Base-by-base conservation (phyloP, 805 yeast genomes). In the Blastobotrys chiropterorum region DNA sequence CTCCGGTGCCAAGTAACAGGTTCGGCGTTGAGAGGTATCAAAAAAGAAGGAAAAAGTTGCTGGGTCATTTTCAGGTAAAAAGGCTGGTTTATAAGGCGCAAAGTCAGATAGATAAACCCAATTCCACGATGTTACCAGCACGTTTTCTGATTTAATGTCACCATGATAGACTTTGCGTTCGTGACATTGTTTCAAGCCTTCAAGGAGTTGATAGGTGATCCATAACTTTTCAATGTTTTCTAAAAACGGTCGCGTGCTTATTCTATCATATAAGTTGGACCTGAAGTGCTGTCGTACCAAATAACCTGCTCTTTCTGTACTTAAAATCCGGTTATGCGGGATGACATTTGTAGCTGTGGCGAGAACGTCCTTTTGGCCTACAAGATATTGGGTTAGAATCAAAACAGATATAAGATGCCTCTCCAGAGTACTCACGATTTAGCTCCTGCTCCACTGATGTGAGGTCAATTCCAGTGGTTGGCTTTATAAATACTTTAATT, bases 1-100 rank as follows among this genome's bases (percentile, higher is more conserved):
- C 65, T 94, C 99, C 0, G 99, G 99, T 0, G 99, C 98, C 43
- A 94, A 67, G 66, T 92, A 92, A 67, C 99, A 94, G 1, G 81
- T 78, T 60, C 96, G 76, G 57, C 97, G 74, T 63, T 81, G 87
- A 1, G 95, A 86, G 2, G 92, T 87, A 68, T 94, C 98, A 64
- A 90, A 94, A 67, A 84, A 94, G 63, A 92, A 94, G 0, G 94
- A 82, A 61, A 86, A 94, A 56, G 86, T 92, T 11, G 90, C 86
- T 0, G 98, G 97, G 62, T 94, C 92, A 59, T 90, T 94, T 57
- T 87, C 96, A 0, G 98, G 97, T 31, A 94, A 69, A 59, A 76
- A 81, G 0, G 81, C 81, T 0, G 99, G 99, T 67, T 94, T 94
- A 63, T 84, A 80, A 0, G 81, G 74, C 1, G 97, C 85, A 69